Percentiles rank a stretch among this genome's conserved stretches.
Evolutionary conservation across 2,329 filamentous ascomycete genomes (phyloP).

Genomic region (Trichoderma koningiopsis): DNA sequence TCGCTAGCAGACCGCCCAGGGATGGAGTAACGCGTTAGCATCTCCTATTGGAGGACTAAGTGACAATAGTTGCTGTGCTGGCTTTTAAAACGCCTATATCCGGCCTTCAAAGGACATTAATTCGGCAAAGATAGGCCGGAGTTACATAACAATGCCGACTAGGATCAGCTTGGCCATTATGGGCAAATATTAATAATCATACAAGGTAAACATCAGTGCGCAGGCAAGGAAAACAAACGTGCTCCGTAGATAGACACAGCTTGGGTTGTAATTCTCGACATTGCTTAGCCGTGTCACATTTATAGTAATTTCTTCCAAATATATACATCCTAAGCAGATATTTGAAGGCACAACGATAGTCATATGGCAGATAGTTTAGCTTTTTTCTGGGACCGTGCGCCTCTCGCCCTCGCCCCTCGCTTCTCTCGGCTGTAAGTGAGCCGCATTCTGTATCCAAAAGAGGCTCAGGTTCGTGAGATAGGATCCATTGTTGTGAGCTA

Average conservation of each 20-base stretch:
- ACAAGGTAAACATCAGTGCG: neutral
- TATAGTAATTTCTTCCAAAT: neutral
- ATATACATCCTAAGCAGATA: neutral
- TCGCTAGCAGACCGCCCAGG: neutral
- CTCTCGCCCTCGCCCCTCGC: neutral
- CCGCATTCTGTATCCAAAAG: neutral
- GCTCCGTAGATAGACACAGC: neutral
- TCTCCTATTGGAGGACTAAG: neutral
- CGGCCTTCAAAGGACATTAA: neutral
- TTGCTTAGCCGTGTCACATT: neutral
- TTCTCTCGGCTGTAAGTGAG: neutral
- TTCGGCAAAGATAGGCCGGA: neutral
- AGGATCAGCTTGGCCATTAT: neutral
- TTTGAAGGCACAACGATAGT: neutral
- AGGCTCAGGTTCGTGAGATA: neutral
- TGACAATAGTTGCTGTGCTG: neutral
- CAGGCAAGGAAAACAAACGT: neutral
- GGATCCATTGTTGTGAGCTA: neutral
- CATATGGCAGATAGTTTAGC: neutral
- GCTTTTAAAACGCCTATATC: neutral
- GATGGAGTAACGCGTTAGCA: neutral
- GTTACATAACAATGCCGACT: neutral
- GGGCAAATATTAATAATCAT: neutral
- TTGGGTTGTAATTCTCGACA: neutral
- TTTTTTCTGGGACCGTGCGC: neutral